Evolutionary conservation across 306 rosid species (phyloP).

Genomic region (Carpinus fangiana): DNA sequence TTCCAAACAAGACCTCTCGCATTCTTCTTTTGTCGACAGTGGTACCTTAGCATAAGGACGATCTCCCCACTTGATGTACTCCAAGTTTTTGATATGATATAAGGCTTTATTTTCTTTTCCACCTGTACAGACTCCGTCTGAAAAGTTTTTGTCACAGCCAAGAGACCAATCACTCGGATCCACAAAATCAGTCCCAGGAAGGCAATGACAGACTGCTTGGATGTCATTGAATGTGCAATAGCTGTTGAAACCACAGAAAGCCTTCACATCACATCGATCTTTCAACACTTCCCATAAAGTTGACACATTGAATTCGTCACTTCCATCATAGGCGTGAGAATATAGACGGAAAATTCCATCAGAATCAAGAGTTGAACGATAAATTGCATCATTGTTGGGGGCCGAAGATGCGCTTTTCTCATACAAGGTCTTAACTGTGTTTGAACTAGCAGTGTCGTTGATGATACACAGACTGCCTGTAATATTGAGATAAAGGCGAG

Average conservation of each 20-base stretch:
- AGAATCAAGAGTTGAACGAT: not conserved
- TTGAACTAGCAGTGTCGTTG: no score
- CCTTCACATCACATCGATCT: not conserved
- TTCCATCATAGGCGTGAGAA: not conserved
- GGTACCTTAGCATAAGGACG: fast-evolving
- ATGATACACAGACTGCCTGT: not conserved
- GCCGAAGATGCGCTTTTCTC: not conserved
- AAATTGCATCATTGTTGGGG: not conserved
- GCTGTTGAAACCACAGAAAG: not conserved
- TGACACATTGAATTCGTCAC: not conserved
- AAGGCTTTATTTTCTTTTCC: not conserved
- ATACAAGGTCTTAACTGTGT: no score
- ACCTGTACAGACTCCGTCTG: not conserved
- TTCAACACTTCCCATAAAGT: not conserved
- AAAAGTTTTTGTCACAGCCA: not conserved
- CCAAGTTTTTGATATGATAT: not conserved
- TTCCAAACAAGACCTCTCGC: not conserved
- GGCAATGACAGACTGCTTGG: not conserved
- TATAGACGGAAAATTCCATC: not conserved
- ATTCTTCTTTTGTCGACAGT: not conserved
- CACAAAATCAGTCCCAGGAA: not conserved
- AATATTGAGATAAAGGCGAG: not conserved
- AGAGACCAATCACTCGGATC: not conserved
- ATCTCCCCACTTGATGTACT: not conserved
- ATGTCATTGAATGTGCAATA: not conserved